Base-by-base conservation (phyloP, 768 basidiomycete species). In the Lactarius trivialis region DNA sequence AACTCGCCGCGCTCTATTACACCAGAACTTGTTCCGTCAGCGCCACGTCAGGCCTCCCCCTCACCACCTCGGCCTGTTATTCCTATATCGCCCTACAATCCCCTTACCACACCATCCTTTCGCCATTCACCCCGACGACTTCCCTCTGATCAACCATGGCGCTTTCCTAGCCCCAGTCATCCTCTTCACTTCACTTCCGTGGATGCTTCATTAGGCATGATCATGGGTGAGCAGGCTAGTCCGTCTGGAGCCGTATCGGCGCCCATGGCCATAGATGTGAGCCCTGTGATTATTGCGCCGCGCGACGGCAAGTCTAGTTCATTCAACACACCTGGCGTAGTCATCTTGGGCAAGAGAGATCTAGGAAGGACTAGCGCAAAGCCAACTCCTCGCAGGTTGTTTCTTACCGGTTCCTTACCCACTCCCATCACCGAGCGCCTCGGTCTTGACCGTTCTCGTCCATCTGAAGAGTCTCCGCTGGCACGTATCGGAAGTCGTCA, bases 121-220 rank as follows among this genome's bases (percentile, higher is more conserved):
- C 83, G 86, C 41, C 88, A 91, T 72, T 89, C 87, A 11, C 86
- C 88, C 19, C 81, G 85, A 0, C 85, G 83, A 11, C 81, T 86
- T 26, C 87, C 88, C 7, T 88, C 85, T 19, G 85, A 89, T 67
- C 89, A 90, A 63, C 89, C 89, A 3, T 91, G 89, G 89, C 83
- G 87, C 39, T 89, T 85, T 69, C 83, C 86, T 8, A 91, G 88
- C 68, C 88, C 88, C 12, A 88, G 85, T 60, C 88, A 91, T 68
- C 88, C 88, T 1, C 73, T 90, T 45, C 85, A 89, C 71, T 85
- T 83, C 19, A 79, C 74, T 41, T 79, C 82, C 17, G 81, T 83
- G 37, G 85, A 89, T 60, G 69, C 88, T 19, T 85, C 85, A 33
- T 75, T 91, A 49, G 80, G 82, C 58, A 82, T 86, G 80, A 76